Evolutionary conservation across 169 alveolate species (phyloP), one percentile per base, ranked within the genome.

Genomic region (Plasmodium gonderi): DNA sequence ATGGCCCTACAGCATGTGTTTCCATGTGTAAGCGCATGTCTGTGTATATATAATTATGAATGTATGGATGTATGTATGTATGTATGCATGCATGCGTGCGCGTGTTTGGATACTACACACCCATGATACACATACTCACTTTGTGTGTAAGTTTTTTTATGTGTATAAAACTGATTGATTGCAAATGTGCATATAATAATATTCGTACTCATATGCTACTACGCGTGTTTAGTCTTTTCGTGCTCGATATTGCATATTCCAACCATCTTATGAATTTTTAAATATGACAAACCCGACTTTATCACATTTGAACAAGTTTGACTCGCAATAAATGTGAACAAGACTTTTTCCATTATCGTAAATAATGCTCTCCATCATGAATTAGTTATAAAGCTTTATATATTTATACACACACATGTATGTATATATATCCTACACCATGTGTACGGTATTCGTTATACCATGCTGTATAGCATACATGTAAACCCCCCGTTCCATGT

Each of bases 321-420:
- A 44, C 31, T 45, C 68, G 20, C 33, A 76, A 76, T 45, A 76
- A 12, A n/a, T 49, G 89, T 12, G 45, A 78, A 5, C 67, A 78
- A 40, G 67, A 40, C 76, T 9, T 14, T 36, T 36, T 40, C 60
- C 47, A 29, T 65, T 33, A 4, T 38, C 33, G 51, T 38, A 29
- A 38, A 40, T 47, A 79, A 45, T 47, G 14, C 64, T 11, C 26
- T 4, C 26, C 9, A 54, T n/a, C 67, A 54, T 79, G 20, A 26
- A 51, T 47, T 33, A 79, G 2, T 49, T 26, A 47, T 20, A 4
- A 40, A n/a, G n/a, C n/a, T n/a, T n/a, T n/a, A n/a, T n/a, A n/a
- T n/a, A n/a, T n/a, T n/a, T n/a, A n/a, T n/a, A n/a, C n/a, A n/a
- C n/a, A n/a, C n/a, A n/a, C n/a, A n/a, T n/a, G n/a, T n/a, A n/a